Evolutionary conservation across 169 alveolate species (phyloP), one percentile per base, ranked within the genome.

Genomic region (Theileria equi): DNA sequence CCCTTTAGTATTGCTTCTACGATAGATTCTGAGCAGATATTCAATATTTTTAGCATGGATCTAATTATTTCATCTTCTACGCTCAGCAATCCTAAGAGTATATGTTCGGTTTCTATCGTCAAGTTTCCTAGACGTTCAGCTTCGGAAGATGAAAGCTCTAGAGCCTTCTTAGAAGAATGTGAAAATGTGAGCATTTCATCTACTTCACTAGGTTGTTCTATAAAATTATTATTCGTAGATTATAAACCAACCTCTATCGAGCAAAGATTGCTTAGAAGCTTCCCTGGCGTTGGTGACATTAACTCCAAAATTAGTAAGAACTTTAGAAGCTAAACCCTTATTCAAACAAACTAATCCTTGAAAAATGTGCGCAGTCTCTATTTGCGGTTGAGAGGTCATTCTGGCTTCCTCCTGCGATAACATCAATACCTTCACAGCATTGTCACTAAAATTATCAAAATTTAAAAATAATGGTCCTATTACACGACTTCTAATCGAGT

Each of bases 341-440:
- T 63, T 58, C 34, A 76, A 54, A 29, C 74, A 53, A 28, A 63
- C 80, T 53, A 76, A 44, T 21, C 81, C 85, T 36, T 65, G 79
- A 61, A 76, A 65, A 38, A 76, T 63, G 49, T 76, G 85, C 35
- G 47, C 49, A 3, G 77, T 25, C 48, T 36, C 71, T 44, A 76
- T 58, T 40, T 53, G 66, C 16, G 44, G 19, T 0, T 19, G 54
- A 21, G 68, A 36, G 17, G 60, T 63, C 36, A n/a, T 32, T 13
- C 58, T 50, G 25, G 85, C 85, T 45, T 76, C 79, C 65, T 76
- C 85, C 17, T 61, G 81, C 26, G 85, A 76, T 8, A 76, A 32
- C 85, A 76, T 76, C 45, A 76, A 44, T 23, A 76, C 85, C 35
- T 76, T 76, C 0, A 76, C 58, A 17, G 80, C 72, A 31, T 63